Evolutionary conservation across 805 yeast genomes (phyloP), one percentile per base, ranked within the genome.

Genomic region (Kodamaea kaohsiungensis): DNA sequence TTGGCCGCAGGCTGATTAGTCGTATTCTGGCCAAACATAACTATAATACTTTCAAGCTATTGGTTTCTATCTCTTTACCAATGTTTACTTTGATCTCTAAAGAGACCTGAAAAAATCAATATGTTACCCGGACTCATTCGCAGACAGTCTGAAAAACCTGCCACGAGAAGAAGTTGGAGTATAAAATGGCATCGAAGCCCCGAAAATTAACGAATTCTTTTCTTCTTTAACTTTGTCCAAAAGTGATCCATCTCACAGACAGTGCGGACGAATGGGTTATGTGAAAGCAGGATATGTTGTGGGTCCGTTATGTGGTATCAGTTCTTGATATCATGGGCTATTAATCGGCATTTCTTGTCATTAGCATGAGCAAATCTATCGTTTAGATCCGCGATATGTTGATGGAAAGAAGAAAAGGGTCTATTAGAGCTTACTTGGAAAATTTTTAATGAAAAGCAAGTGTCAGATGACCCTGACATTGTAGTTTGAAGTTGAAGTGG

Each of bases 231-330:
- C 86, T 83, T 82, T 83, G 86, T 84, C 86, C 86, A 80, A 82
- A 82, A 79, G 76, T 77, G 67, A 73, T 80, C 87, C 87, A 76
- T 81, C 84, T 77, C 85, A 66, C 70, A 83, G 88, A 84, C 88
- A 84, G 88, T 84, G 83, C 87, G 73, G 65, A 67, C 61, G 54
- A 67, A 69, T 70, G 70, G 65, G 64, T 58, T 63, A 43, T 51
- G 57, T 56, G 49, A 53, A 48, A 38, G 45, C 25, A 19, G 48
- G 42, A n/a, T 27, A 39, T 9, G 51, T 33, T 38, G 49, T 51
- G 58, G 42, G 54, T 49, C 55, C 59, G 52, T 54, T 40, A 48
- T 49, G 55, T 53, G 58, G 56, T 54, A 56, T 55, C 76, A 70
- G 76, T 71, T 70, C 61, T 72, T 73, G 76, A 54, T 54, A 49